Base-by-base conservation (phyloP, 1,284 basidiomycete genomes). In the Rhodotorula sp. region DNA sequence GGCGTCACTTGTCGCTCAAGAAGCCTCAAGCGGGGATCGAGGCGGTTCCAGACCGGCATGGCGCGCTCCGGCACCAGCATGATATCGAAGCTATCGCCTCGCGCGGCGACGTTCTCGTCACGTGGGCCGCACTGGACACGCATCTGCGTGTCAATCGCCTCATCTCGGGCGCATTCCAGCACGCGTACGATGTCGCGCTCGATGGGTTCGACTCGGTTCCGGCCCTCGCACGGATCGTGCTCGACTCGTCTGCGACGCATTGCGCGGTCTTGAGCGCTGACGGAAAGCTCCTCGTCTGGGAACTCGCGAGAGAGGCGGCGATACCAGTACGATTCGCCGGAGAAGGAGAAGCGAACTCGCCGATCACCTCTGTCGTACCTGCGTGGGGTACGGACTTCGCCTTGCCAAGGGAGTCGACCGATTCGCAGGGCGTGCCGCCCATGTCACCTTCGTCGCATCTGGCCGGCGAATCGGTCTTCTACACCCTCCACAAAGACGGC, bases 11-110 rank as follows among this genome's bases (percentile, higher is more conserved):
- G 39, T 8, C 34, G 52, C 59, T 31, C n/a, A 61, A 39, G 51
- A 48, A 52, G 18, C 34, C 58, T 0, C 62, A 48, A 14, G 67
- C 69, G 1, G 68, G 62, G 2, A 52, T 73, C 29, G 63, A 66
- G 43, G 21, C 60, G 14, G 26, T 54, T 16, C 46, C 15, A 12
- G 56, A 18, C 59, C 46, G 60, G n/a, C 29, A 26, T 6, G 54
- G 52, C 54, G 12, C 26, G 23, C 54, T 29, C 12, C 34, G 62
- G 5, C 67, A 73, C 31, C 81, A 86, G 1, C 89, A 89, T 20
- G 93, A 97, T 76, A 87, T 96, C 20, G 92, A 93, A 69, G 83
- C 92, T 49, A 83, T 95, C n/a, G 88, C 88, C 1, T 81, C 87
- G 1, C 91, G 88, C 78, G 84, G 84, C 47, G 87, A 90, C 74